phyloP scores from a whole-genome alignment of 306 rosid species.

The Amphicarpaea edgeworthii region DNA sequence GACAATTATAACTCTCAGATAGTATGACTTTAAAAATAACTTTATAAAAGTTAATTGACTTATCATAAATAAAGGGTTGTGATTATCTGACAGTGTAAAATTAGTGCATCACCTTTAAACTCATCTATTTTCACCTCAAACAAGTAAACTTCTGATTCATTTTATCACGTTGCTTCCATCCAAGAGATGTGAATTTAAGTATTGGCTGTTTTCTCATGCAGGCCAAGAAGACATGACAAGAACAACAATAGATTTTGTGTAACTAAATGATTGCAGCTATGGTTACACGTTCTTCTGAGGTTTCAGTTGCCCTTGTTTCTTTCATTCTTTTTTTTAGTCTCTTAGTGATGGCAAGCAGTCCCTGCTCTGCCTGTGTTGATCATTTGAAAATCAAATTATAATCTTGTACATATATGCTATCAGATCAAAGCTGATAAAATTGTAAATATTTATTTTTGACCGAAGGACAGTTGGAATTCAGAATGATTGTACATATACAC shows the following conservation, averaged over 20 bases:
- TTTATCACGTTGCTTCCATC: slow-evolving; percentile 2
- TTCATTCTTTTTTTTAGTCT: neutral
- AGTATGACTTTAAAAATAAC: too few species aligned
- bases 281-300: slow-evolving; percentile 43
- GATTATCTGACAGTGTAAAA: too few species aligned
- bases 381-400: slow-evolving; percentile 28
- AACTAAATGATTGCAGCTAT: slow-evolving; percentile 40
- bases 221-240: slow-evolving; percentile 57
- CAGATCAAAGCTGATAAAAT: neutral
- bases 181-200: slow-evolving; percentile 5
- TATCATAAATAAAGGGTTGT: too few species aligned
- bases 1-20: too few species aligned
- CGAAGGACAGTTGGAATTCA: neutral
- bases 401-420: neutral
- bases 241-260: slow-evolving; percentile 37
- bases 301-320: slow-evolving; percentile 39
- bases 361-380: neutral
- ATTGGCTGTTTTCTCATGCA: slow-evolving; percentile 51
- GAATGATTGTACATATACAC: too few species aligned
- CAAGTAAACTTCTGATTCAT: neutral
- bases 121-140: too few species aligned
- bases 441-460: neutral
- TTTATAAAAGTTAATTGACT: too few species aligned
- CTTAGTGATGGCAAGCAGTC: slow-evolving; percentile 25
- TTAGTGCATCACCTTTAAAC: too few species aligned